Percentiles rank a stretch among this genome's conserved stretches.
Conservation (phyloP, 768 basidiomycete genomes). For the Leccinellum rugosiceps region DNA sequence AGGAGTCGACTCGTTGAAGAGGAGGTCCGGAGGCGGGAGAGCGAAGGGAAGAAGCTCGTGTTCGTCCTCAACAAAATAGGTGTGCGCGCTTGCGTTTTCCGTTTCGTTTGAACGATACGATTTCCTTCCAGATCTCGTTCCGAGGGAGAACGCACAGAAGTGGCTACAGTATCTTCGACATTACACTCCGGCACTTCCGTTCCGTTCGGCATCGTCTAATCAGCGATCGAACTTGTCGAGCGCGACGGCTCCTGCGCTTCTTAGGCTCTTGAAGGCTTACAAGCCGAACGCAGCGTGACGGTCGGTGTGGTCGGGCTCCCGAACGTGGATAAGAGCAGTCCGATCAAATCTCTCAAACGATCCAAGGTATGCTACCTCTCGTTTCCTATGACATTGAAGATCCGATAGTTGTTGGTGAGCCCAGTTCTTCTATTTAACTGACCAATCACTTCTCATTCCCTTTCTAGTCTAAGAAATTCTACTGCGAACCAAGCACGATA, state of each 20-base stretch:
- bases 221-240: conserved; percentile 81
- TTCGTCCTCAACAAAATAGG: conserved; percentile 98
- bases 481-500: conserved; percentile 59
- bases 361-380: conserved; percentile 49
- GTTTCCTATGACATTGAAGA: conserved; percentile 70
- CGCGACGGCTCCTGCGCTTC: conserved; percentile 68
- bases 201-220: conserved; percentile 74
- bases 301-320: conserved; percentile 95
- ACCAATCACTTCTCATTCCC: not conserved
- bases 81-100: conserved; percentile 33
- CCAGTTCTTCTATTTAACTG: not conserved
- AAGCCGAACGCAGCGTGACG: conserved; percentile 71
- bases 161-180: conserved; percentile 94
- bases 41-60: conserved; percentile 87
- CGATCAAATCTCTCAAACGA: conserved; percentile 91
- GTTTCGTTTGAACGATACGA: not conserved
- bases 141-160: conserved; percentile 82
- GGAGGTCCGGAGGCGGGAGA: conserved; percentile 81
- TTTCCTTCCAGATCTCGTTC: conserved; percentile 70
- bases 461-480: conserved; percentile 82
- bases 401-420: conserved; percentile 83
- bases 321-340: conserved; percentile 93
- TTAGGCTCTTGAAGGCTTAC: conserved; percentile 82
- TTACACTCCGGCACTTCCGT: conserved; percentile 88
- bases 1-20: conserved; percentile 91